Base-by-base conservation (phyloP, 1,284 basidiomycete species). In the Rhodofomes roseus region DNA sequence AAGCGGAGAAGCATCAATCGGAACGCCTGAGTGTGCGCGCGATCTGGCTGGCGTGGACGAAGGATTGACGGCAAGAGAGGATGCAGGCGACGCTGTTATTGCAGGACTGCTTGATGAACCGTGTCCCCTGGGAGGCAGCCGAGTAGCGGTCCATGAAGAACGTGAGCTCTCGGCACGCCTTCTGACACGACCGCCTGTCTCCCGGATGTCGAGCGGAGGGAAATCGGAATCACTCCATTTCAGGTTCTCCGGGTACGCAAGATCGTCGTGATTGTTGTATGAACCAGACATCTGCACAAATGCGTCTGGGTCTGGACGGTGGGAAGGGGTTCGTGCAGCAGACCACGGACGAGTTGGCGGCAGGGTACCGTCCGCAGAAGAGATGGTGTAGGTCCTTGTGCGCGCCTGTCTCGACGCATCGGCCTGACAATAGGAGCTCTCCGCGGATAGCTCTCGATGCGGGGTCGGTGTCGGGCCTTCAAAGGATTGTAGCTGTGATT, bases 171-270 rank as follows among this genome's bases (percentile, higher is more conserved):
- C 46, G 46, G 2, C 22, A 16, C 27, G 46, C 6, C 9, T 48
- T 11, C 25, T 46, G 5, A 23, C 9, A 11, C 14, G 46, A 48
- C 25, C 16, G 14, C 29, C 40, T 5, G 50, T 29, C 20, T 50
- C 67, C 6, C 62, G 43, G 52, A 73, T 67, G 34, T 66, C 64
- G 34, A 79, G 72, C 27, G 79, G 76, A 27, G 77, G 77, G 60
- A 80, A 80, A 60, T 81, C 79, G 31, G 66, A 67, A 36, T 79
- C 77, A 68, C 54, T 73, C 73, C 64, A 75, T 56, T 63, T 66
- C 63, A 62, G 65, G 58, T 44, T 62, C 54, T 39, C n/a, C 6
- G n/a, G n/a, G n/a, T n/a, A n/a, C n/a, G 16, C n/a, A 6, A 54
- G 16, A 7, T 48, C 46, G 9, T 12, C 27, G 23, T 11, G 23